Percentiles rank a stretch among this genome's conserved stretches.
phyloP scores from a whole-genome alignment of 345 rosid genomes.

The Ceriops zippeliana region DNA sequence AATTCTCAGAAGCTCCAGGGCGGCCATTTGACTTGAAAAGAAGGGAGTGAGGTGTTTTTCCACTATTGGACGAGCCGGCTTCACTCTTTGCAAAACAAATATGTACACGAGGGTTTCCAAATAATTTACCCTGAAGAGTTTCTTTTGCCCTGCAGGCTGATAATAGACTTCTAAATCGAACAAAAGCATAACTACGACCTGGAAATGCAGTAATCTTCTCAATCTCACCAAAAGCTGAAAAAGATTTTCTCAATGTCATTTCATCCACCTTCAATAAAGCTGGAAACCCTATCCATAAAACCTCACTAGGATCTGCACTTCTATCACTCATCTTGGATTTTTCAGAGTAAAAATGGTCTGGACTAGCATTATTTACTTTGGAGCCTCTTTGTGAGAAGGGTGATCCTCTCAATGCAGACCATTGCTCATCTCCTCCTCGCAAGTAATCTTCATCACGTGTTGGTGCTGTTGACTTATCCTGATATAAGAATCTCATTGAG shows the following conservation, averaged over 20 bases:
- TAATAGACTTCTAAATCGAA: conserved; percentile 52
- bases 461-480: conserved; percentile 64
- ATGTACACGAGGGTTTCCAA: conserved; percentile 95
- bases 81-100: conserved; percentile 90
- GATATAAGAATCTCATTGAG: conserved; percentile 48
- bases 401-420: conserved; percentile 21
- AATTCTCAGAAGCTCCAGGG: conserved; percentile 51
- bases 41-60: conserved; percentile 64
- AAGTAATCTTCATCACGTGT: conserved; percentile 53
- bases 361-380: conserved; percentile 54
- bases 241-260: conserved; percentile 61
- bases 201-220: conserved; percentile 80
- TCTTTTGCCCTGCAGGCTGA: conserved; percentile 91
- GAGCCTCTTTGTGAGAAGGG: conserved; percentile 65
- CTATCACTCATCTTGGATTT: conserved; percentile 56
- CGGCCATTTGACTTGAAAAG: conserved; percentile 43
- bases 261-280: conserved; percentile 80
- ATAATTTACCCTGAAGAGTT: conserved; percentile 85
- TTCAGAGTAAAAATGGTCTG: conserved; percentile 49
- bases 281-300: conserved; percentile 91
- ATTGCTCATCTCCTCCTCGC: conserved; percentile 49
- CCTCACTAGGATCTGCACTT: conserved; percentile 84
- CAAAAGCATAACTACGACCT: conserved; percentile 97
- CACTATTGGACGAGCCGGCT: conserved; percentile 52
- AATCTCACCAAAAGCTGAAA: conserved; percentile 86